Percentiles rank a stretch among this genome's conserved stretches.
These are phyloP conservation scores for Mortierella hygrophila DNA, from an alignment of 192 early-diverging fungal genomes.

Conservation along the genomic window DNA sequence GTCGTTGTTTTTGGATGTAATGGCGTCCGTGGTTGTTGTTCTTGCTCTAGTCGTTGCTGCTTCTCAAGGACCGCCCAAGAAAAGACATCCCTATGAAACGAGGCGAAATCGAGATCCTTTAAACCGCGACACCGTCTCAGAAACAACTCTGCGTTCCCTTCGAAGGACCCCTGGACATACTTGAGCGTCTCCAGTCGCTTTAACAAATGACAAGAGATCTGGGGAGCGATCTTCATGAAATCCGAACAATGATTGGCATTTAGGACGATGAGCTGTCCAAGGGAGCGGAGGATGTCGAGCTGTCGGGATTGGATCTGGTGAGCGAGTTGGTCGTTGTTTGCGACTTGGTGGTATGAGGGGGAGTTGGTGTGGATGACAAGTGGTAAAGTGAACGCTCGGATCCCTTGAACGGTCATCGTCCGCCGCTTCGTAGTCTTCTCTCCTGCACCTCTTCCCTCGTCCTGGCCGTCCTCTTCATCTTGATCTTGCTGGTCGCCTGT, in stretches of 20 bases:
- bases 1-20: not conserved
- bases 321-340: not conserved
- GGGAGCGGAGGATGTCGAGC: constrained; percentile 10
- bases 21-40: not conserved
- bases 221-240: constrained; percentile 1
- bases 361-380: not conserved
- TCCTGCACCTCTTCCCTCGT: not conserved
- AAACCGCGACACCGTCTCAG: constrained; percentile 17
- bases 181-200: constrained; percentile 8
- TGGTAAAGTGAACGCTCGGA: constrained; percentile 5
- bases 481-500: not conserved
- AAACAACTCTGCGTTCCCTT: constrained; percentile 14
- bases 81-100: constrained; percentile 29
- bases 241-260: constrained; percentile 15
- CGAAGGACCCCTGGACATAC: constrained; percentile 15
- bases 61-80: constrained; percentile 16
- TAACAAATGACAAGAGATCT: constrained; percentile 10
- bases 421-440: not conserved
- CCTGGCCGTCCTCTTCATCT: not conserved
- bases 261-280: not conserved
- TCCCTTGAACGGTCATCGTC: not conserved
- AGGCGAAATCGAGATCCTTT: constrained; percentile 12
- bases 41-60: not conserved
- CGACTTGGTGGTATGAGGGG: not conserved
- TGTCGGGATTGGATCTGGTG: not conserved